Conservation (phyloP, 2,329 filamentous ascomycete species). For the Xylariaceae sp. region DNA sequence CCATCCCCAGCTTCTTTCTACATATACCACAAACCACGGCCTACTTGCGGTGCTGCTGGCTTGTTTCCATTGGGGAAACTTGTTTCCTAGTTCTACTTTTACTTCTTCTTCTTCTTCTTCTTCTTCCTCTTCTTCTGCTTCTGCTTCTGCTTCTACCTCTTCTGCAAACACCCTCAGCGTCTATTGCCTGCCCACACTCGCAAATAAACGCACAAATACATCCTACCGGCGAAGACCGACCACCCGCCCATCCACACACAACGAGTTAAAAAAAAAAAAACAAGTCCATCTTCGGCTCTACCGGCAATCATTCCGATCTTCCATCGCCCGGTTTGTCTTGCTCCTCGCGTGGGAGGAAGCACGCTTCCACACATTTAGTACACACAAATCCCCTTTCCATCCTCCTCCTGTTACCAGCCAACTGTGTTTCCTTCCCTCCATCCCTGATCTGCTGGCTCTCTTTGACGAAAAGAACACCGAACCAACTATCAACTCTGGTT, state of each 20-base stretch:
- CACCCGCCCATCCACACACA: neutral
- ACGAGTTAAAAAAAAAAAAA: neutral
- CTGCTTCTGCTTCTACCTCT: neutral
- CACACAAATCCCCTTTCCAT: conserved; percentile 6
- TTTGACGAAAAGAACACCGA: neutral
- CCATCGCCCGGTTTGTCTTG: conserved; percentile 1
- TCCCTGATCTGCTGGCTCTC: neutral
- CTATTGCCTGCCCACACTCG: neutral
- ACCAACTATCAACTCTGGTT: neutral
- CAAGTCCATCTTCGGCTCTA: neutral
- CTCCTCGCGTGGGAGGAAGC: neutral
- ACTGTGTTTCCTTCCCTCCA: neutral
- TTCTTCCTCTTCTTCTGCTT: too few species aligned
- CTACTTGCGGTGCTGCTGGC: neutral
- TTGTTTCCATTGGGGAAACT: conserved; percentile 5
- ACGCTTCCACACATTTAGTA: conserved; percentile 4
- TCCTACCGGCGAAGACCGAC: neutral
- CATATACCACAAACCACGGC: neutral
- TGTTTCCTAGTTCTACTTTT: conserved; percentile 3
- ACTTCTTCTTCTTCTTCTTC: too few species aligned
- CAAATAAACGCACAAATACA: conserved; percentile 5
- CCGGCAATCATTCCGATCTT: conserved; percentile 3
- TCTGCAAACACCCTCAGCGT: conserved; percentile 1
- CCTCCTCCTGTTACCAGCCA: neutral
- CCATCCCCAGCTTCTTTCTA: neutral